phyloP scores from a whole-genome alignment of 2,329 filamentous ascomycete species.

The Penicillium sp. region DNA sequence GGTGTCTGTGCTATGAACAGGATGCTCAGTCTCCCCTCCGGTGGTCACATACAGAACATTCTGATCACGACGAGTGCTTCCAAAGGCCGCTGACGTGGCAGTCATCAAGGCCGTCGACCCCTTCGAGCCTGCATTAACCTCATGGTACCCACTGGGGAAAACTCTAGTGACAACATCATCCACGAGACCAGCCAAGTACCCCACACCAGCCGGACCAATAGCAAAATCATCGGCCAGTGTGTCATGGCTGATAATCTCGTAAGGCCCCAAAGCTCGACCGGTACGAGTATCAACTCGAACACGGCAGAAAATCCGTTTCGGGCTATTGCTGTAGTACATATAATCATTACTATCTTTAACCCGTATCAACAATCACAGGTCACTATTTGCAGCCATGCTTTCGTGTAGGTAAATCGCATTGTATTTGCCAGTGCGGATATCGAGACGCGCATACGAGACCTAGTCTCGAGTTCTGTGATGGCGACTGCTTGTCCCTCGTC shows the following conservation, averaged over 20 bases:
- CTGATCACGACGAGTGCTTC: constrained; percentile 5
- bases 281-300: constrained; percentile 14
- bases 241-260: constrained; percentile 13
- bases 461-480: constrained; percentile 17
- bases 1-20: neutral
- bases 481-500: constrained; percentile 5
- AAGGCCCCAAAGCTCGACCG: constrained; percentile 14
- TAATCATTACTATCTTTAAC: constrained; percentile 10
- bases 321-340: constrained; percentile 20
- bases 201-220: constrained; percentile 13
- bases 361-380: constrained; percentile 13
- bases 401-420: constrained; percentile 15
- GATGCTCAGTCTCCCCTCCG: constrained; percentile 4
- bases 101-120: constrained; percentile 15
- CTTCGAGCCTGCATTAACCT: constrained; percentile 8
- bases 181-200: constrained; percentile 17
- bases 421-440: constrained; percentile 13
- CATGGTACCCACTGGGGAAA: neutral
- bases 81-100: constrained; percentile 18
- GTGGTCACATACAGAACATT: constrained; percentile 18
- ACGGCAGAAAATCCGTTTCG: constrained; percentile 20
- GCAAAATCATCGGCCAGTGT: constrained; percentile 20
- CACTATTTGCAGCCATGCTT: constrained; percentile 8
- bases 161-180: constrained; percentile 15
- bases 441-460: constrained; percentile 18